phyloP scores from a whole-genome alignment of 2,329 filamentous ascomycete genomes.

The Curvularia spicifera region DNA sequence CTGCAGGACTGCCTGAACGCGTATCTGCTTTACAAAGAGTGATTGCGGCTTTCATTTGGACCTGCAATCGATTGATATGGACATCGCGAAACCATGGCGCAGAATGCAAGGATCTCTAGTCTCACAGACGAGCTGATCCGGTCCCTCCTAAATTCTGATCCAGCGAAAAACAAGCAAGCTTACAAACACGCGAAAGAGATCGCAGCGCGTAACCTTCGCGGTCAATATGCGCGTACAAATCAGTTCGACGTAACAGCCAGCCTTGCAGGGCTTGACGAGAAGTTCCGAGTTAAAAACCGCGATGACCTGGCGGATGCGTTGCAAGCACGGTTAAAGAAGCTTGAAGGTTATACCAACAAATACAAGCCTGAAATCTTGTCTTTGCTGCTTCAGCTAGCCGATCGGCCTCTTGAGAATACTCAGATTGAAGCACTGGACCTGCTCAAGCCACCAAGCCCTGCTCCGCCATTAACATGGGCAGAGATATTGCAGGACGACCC shows the following conservation, averaged over 20 bases:
- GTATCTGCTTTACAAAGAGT: slow-evolving; percentile 14
- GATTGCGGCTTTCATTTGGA: slow-evolving; percentile 2
- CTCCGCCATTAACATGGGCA: slow-evolving; percentile 71
- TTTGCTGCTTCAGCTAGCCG: slow-evolving; percentile 79
- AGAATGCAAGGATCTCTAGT: slow-evolving; percentile 67
- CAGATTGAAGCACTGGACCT: slow-evolving; percentile 67
- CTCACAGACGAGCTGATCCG: slow-evolving; percentile 75
- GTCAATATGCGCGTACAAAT: slow-evolving; percentile 54
- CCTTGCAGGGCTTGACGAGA: slow-evolving; percentile 71
- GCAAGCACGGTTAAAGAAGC: slow-evolving; percentile 62
- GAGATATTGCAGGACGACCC: slow-evolving; percentile 80
- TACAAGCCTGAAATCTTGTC: slow-evolving; percentile 82
- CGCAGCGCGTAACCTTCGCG: slow-evolving; percentile 49
- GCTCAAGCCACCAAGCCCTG: slow-evolving; percentile 57
- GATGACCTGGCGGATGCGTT: slow-evolving; percentile 80
- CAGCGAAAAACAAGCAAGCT: slow-evolving; percentile 39
- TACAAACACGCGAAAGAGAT: slow-evolving; percentile 50
- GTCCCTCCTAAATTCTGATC: slow-evolving; percentile 62
- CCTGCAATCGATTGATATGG: background rate
- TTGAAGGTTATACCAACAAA: slow-evolving; percentile 63
- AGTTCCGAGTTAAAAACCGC: slow-evolving; percentile 79
- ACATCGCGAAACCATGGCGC: slow-evolving; percentile 65
- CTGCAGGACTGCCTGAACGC: slow-evolving; percentile 16
- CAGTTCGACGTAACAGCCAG: slow-evolving; percentile 56
- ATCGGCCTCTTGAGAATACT: slow-evolving; percentile 76